These are phyloP conservation scores for Aspergillus sp. DNA, from an alignment of 2,329 filamentous ascomycete species.

Conservation along the genomic window DNA sequence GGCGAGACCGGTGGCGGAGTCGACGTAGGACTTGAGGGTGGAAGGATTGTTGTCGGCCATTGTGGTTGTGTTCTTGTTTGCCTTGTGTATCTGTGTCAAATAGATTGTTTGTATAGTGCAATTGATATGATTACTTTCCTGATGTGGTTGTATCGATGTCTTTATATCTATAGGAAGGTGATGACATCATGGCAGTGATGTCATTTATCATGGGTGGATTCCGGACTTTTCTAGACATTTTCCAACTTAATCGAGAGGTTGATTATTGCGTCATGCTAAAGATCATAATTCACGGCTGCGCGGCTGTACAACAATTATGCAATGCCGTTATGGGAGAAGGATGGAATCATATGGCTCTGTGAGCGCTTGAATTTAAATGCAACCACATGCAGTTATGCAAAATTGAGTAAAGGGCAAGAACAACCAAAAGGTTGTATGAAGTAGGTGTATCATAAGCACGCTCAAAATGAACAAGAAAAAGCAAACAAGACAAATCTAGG, in stretches of 20 bases:
- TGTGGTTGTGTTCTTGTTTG: conserved; percentile 4
- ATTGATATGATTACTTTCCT: neutral
- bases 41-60: conserved; percentile 48
- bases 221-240: neutral
- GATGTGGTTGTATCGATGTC: neutral
- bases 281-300: too few species aligned
- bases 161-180: neutral
- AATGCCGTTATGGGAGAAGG: neutral
- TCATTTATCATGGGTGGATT: neutral
- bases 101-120: neutral
- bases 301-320: too few species aligned
- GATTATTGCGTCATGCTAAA: neutral
- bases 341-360: too few species aligned
- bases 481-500: neutral
- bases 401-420: too few species aligned
- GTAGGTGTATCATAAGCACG: neutral
- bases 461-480: neutral
- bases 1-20: conserved; percentile 64
- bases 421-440: neutral
- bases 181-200: neutral
- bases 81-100: neutral
- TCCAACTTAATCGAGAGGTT: neutral
- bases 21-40: conserved; percentile 70
- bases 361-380: too few species aligned
- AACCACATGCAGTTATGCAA: too few species aligned